Evolutionary conservation across 2,329 filamentous ascomycete species (phyloP).

Genomic region (Ambrosiella xylebori): DNA sequence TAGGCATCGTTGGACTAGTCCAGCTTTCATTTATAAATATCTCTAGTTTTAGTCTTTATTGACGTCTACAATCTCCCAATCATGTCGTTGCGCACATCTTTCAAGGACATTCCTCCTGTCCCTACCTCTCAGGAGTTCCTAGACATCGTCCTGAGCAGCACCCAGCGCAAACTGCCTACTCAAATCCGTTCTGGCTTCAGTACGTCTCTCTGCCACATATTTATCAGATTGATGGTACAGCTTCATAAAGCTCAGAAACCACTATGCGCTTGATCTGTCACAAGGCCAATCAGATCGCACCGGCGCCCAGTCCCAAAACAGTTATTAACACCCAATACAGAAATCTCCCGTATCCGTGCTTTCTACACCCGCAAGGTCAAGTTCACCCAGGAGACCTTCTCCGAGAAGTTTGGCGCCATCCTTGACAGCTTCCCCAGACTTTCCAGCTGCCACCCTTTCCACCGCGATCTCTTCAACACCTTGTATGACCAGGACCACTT

Average conservation of each 20-base stretch:
- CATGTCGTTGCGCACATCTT: conserved; percentile 28
- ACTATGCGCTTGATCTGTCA: no score
- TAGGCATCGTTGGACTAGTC: no score
- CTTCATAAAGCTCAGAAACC: neutral
- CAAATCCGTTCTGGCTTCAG: conserved; percentile 93
- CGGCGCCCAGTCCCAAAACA: neutral
- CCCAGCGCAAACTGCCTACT: conserved; percentile 80
- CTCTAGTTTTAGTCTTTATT: conserved; percentile 9
- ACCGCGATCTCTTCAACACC: conserved; percentile 70
- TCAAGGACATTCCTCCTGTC: conserved; percentile 70
- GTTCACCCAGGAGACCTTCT: conserved; percentile 92
- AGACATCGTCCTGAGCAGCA: conserved; percentile 89
- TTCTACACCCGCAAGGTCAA: conserved; percentile 99
- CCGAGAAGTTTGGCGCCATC: conserved; percentile 80
- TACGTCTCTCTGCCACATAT: conserved; percentile 22
- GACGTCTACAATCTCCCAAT: neutral
- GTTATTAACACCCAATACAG: conserved; percentile 4
- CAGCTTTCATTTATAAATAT: neutral
- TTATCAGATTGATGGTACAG: neutral
- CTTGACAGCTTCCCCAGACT: conserved; percentile 86
- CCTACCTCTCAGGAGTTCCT: conserved; percentile 91
- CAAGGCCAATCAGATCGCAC: no score
- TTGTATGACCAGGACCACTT: conserved; percentile 98
- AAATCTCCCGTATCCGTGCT: conserved; percentile 22
- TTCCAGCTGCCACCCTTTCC: conserved; percentile 90